Percentiles rank a stretch among this genome's conserved stretches.
These are phyloP conservation scores for Fusarium camptoceras DNA, from an alignment of 2,329 filamentous ascomycete species.

Conservation along the genomic window DNA sequence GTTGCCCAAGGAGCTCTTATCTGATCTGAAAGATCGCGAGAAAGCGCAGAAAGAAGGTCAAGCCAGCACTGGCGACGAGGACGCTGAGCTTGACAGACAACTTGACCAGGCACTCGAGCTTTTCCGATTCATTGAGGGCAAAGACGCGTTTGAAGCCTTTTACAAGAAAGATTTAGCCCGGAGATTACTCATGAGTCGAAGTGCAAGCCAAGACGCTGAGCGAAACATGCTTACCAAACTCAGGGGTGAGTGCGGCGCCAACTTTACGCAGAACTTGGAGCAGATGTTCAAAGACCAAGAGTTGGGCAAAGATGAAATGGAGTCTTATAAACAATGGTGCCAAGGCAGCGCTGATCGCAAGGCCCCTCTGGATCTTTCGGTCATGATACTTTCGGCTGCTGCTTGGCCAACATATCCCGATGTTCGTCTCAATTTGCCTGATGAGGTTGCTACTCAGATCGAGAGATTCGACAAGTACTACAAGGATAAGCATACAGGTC, in stretches of 20 bases:
- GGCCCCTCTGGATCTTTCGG: constrained; percentile 72
- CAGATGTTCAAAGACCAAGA: constrained; percentile 99
- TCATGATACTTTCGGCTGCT: constrained; percentile 89
- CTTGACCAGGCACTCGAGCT: constrained; percentile 93
- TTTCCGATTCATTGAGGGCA: constrained; percentile 96
- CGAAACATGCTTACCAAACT: constrained; percentile 93
- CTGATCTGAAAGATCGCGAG: constrained; percentile 68
- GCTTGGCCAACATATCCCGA: constrained; percentile 95
- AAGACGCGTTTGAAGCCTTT: constrained; percentile 97
- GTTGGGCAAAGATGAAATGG: constrained; percentile 90
- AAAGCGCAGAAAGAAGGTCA: constrained; percentile 71
- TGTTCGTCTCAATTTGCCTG: constrained; percentile 75
- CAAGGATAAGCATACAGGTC: constrained; percentile 87
- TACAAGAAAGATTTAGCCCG: constrained; percentile 98
- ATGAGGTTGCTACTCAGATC: constrained; percentile 79
- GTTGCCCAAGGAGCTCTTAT: constrained; percentile 75
- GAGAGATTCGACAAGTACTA: constrained; percentile 88
- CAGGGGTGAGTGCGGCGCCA: constrained; percentile 91
- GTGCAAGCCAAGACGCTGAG: constrained; percentile 94
- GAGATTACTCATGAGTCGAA: constrained; percentile 88
- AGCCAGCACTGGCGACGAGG: constrained; percentile 82
- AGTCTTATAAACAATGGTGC: constrained; percentile 80
- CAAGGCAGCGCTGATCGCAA: constrained; percentile 63
- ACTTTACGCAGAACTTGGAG: constrained; percentile 96
- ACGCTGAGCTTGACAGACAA: constrained; percentile 90